phyloP scores from a whole-genome alignment of 2,329 filamentous ascomycete genomes.

The Magnaporthiopsis incrustans region DNA sequence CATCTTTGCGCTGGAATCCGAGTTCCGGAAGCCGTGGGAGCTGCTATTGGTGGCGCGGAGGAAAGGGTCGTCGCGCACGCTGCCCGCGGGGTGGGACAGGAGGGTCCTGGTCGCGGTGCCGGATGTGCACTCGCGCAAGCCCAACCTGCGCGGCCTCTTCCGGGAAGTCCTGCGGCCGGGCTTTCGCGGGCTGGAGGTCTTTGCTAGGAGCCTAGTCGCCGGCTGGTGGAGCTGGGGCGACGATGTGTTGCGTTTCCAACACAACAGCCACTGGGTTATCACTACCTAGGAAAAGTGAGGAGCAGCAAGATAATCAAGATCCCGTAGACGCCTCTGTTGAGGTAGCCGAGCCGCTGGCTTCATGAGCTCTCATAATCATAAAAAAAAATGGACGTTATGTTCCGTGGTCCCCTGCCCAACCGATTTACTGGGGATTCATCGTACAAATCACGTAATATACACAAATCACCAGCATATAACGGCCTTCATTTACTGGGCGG shows the following conservation, averaged over 20 bases:
- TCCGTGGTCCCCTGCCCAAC: background rate
- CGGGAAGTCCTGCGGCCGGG: conserved; percentile 40
- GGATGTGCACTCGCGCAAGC: conserved; percentile 73
- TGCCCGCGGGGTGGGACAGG: conserved; percentile 30
- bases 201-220: conserved; percentile 64
- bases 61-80: conserved; percentile 22
- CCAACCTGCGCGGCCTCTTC: conserved; percentile 57
- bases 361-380: background rate
- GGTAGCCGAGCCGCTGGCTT: background rate
- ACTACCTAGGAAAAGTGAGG: background rate
- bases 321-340: background rate
- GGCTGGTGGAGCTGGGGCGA: conserved; percentile 78
- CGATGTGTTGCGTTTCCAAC: conserved; percentile 64
- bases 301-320: background rate
- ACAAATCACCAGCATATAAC: background rate
- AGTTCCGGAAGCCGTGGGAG: conserved; percentile 72
- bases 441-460: background rate
- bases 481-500: background rate
- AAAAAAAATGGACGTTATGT: background rate
- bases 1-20: conserved; percentile 49
- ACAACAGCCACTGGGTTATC: conserved; percentile 39
- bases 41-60: conserved; percentile 54
- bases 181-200: conserved; percentile 63
- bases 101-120: conserved; percentile 60
- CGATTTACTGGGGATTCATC: background rate